These are phyloP conservation scores for Rhizodiscina lignyota DNA, from an alignment of 495 filamentous ascomycete species.

Conservation along the genomic window DNA sequence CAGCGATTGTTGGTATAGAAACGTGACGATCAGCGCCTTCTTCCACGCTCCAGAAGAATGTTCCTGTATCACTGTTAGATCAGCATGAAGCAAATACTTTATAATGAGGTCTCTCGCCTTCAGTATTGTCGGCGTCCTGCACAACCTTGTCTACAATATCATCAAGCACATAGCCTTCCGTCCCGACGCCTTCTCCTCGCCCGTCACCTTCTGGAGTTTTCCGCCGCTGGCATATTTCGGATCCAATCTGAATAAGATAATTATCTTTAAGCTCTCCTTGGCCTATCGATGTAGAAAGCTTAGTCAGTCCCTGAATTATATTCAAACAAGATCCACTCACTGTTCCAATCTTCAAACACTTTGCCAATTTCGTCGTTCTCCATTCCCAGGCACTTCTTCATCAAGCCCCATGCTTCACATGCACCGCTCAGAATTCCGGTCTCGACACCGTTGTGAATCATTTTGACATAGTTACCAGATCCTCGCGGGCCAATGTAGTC, in stretches of 20 bases:
- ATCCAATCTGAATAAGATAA: not conserved
- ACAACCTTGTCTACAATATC: conserved; percentile 61
- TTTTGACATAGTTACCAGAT: conserved; percentile 55
- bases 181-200: not conserved
- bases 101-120: too few species aligned
- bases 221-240: not conserved
- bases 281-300: too few species aligned
- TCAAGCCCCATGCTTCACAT: conserved; percentile 49
- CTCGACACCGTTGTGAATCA: conserved; percentile 66
- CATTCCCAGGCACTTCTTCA: conserved; percentile 42
- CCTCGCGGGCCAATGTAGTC: conserved; percentile 43
- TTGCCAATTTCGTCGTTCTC: conserved; percentile 43
- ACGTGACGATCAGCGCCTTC: conserved; percentile 48
- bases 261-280: not conserved
- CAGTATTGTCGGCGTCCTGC: conserved; percentile 48
- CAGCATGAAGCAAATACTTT: too few species aligned
- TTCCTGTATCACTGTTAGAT: too few species aligned
- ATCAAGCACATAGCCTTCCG: conserved; percentile 33
- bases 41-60: conserved; percentile 45
- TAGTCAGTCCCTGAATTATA: too few species aligned
- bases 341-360: conserved; percentile 44
- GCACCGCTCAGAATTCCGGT: conserved; percentile 48
- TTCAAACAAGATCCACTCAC: too few species aligned
- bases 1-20: conserved; percentile 44
- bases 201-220: not conserved